phyloP scores from a whole-genome alignment of 2,329 filamentous ascomycete genomes.

The Arthrobotrys sphaeroides region DNA sequence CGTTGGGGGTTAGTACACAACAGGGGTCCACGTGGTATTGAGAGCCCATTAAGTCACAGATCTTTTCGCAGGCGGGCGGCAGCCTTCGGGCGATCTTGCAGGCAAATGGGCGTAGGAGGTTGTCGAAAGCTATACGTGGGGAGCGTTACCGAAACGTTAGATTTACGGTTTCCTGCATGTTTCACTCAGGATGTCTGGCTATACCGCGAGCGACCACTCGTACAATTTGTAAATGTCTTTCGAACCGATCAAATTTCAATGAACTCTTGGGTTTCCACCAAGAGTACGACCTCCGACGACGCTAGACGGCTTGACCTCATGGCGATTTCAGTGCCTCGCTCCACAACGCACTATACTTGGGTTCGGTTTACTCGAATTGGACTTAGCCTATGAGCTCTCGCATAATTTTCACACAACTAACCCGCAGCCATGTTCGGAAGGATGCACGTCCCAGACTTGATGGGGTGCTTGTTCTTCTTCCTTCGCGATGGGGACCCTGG shows the following conservation, averaged over 20 bases:
- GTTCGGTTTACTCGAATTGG: conserved; percentile 38
- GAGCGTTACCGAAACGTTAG: conserved; percentile 2
- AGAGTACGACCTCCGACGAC: conserved; percentile 14
- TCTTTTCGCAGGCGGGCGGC: conserved; percentile 30
- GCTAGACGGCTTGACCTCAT: not conserved
- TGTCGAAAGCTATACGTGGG: not conserved
- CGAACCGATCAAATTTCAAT: conserved; percentile 10
- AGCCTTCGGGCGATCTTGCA: conserved; percentile 47
- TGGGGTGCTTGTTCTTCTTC: conserved; percentile 6
- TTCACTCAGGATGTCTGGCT: conserved; percentile 32
- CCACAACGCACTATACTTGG: conserved; percentile 26
- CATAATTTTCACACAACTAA: conserved; percentile 31
- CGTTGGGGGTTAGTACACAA: not conserved
- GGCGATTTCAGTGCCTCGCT: conserved; percentile 3
- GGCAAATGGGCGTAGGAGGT: not conserved
- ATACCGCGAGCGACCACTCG: not conserved
- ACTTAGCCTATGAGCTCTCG: conserved; percentile 33
- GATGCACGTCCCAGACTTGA: conserved; percentile 34
- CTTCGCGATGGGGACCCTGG: conserved; percentile 1
- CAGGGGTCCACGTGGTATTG: conserved; percentile 41
- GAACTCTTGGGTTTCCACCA: conserved; percentile 6
- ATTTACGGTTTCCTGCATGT: conserved; percentile 31
- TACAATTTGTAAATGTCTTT: conserved; percentile 4
- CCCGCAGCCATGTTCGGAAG: conserved; percentile 47
- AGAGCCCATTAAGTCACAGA: conserved; percentile 1